Evolutionary conservation across 2,329 filamentous ascomycete genomes (phyloP).

Genomic region (Trichoderma oligosporum): DNA sequence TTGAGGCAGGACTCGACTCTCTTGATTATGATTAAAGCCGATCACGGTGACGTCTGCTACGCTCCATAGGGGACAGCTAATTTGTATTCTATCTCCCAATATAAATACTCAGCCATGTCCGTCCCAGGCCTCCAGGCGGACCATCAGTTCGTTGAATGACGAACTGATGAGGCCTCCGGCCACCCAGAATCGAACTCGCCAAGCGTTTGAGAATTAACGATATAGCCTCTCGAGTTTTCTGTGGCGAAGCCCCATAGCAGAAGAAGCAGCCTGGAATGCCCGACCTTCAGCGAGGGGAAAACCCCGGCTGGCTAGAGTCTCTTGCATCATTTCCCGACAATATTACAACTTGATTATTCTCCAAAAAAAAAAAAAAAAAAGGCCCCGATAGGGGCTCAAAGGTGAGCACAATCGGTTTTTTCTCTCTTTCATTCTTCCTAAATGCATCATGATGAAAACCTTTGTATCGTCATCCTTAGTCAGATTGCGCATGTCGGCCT

Average conservation of each 20-base stretch:
- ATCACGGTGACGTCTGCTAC: too few species aligned
- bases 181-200: slow-evolving; percentile 95
- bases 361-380: too few species aligned
- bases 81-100: slow-evolving; percentile 95
- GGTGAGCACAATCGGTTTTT: background rate
- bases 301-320: too few species aligned
- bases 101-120: slow-evolving; percentile 99
- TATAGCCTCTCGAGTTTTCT: slow-evolving; percentile 83
- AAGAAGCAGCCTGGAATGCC: slow-evolving; percentile 69
- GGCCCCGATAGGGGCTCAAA: too few species aligned
- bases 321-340: background rate
- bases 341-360: background rate
- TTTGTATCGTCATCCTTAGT: slow-evolving; percentile 97
- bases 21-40: slow-evolving; percentile 56
- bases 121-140: slow-evolving; percentile 99
- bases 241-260: slow-evolving; percentile 74
- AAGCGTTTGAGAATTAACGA: slow-evolving; percentile 89
- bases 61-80: too few species aligned
- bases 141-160: slow-evolving; percentile 87
- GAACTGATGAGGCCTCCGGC: slow-evolving; percentile 90
- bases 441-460: slow-evolving; percentile 69
- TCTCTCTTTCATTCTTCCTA: background rate
- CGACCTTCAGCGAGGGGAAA: slow-evolving; percentile 71
- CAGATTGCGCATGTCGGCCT: slow-evolving; percentile 50
- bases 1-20: slow-evolving; percentile 57